Evolutionary conservation across 2,329 filamentous ascomycete species (phyloP).

Genomic region (Ampelomyces quisqualis): DNA sequence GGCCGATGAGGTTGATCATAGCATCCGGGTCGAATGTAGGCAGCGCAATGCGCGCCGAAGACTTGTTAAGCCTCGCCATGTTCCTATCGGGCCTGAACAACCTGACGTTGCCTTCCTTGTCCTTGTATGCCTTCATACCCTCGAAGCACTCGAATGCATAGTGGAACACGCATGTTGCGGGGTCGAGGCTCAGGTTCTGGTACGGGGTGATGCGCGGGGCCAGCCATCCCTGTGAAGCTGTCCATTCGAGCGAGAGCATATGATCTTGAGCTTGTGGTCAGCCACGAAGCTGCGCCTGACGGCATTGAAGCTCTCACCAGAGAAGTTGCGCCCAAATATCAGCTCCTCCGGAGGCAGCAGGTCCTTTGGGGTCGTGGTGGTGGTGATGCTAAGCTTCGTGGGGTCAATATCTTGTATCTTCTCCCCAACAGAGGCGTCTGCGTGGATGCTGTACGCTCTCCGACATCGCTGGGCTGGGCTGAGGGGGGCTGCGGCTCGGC

Average conservation of each 20-base stretch:
- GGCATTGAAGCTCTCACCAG: constrained; percentile 58
- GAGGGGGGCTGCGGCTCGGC: constrained; percentile 38
- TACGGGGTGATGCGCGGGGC: constrained; percentile 84
- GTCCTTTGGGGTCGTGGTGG: constrained; percentile 73
- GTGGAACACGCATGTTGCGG: constrained; percentile 95
- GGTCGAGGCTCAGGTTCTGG: constrained; percentile 95
- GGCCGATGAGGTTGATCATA: constrained; percentile 77
- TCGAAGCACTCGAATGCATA: constrained; percentile 98
- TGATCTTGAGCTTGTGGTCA: constrained; percentile 65
- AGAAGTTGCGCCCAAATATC: constrained; percentile 88
- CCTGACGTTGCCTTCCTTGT: constrained; percentile 72
- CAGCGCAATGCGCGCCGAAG: constrained; percentile 84
- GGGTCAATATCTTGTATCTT: constrained; percentile 71
- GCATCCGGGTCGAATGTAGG: constrained; percentile 76
- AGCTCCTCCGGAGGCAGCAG: constrained; percentile 76
- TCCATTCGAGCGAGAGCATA: constrained; percentile 97
- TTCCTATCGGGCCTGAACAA: constrained; percentile 95
- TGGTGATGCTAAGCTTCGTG: constrained; percentile 71
- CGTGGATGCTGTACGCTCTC: constrained; percentile 53
- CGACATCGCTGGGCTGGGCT: constrained; percentile 49
- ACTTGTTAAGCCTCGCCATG: constrained; percentile 93
- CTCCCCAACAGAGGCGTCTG: constrained; percentile 49
- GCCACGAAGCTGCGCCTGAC: constrained; percentile 5
- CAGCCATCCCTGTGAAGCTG: constrained; percentile 77
- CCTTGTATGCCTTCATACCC: constrained; percentile 99